Evolutionary conservation across 176 grass and related monocot species (phyloP).

Genomic region (Sorghum bicolor): DNA sequence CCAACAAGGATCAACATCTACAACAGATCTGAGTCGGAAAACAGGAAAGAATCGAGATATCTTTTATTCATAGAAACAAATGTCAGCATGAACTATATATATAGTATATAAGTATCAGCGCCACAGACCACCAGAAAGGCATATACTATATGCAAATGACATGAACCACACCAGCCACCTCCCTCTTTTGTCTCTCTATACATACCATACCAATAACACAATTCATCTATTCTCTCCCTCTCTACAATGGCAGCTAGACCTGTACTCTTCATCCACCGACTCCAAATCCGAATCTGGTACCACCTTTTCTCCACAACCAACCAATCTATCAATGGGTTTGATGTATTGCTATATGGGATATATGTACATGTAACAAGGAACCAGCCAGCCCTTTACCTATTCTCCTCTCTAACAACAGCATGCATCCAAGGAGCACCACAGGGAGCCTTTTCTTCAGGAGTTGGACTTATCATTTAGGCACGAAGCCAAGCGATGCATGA

Average conservation of each 20-base stretch:
- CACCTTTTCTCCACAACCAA: conserved; percentile 1
- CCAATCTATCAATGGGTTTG: conserved; percentile 32
- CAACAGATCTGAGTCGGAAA: background rate
- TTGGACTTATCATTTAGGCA: conserved; percentile 1
- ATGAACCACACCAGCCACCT: conserved; percentile 39
- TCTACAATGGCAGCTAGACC: conserved; percentile 39
- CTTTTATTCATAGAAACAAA: conserved; percentile 81
- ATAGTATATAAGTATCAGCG: conserved; percentile 50
- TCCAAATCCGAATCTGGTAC: conserved; percentile 2
- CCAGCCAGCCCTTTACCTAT: conserved; percentile 15
- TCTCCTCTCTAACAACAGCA: conserved; percentile 14
- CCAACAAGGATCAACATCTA: background rate
- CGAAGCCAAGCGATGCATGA: conserved; percentile 31
- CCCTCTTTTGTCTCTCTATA: conserved; percentile 20
- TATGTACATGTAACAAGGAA: conserved; percentile 61
- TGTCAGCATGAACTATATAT: conserved; percentile 44
- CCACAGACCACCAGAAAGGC: conserved; percentile 46
- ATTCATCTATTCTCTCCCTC: conserved; percentile 20
- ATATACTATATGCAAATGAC: conserved; percentile 31
- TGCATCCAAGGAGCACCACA: conserved; percentile 25
- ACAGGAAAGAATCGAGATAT: conserved; percentile 43
- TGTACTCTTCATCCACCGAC: conserved; percentile 3
- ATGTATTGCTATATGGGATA: conserved; percentile 36
- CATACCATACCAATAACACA: conserved; percentile 5
- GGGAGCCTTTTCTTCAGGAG: conserved; percentile 28